Conservation (phyloP, 2,329 filamentous ascomycete genomes). For the Botrytis hyacinthi region DNA sequence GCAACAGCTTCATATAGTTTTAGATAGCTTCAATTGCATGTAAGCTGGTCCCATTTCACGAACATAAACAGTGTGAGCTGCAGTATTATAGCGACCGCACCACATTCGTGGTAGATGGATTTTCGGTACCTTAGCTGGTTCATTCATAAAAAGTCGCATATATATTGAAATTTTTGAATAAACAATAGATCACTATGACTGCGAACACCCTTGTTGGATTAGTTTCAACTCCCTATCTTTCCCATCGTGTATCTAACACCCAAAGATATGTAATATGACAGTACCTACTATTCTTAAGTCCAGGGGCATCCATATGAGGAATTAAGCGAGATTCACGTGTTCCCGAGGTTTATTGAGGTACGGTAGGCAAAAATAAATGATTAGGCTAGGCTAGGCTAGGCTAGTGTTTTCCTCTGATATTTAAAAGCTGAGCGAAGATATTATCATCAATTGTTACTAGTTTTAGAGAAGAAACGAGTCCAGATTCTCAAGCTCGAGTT, state of each 20-base stretch:
- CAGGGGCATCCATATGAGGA: background rate
- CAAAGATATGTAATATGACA: background rate
- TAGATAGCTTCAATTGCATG: background rate
- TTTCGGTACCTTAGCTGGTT: background rate
- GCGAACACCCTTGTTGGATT: fast-evolving
- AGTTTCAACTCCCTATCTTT: fast-evolving
- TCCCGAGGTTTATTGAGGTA: too few species aligned
- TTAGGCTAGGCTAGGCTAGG: background rate
- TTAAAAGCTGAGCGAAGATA: background rate
- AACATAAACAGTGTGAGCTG: background rate
- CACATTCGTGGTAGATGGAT: background rate
- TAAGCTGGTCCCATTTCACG: fast-evolving
- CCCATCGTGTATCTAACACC: background rate
- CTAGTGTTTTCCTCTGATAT: background rate
- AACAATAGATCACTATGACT: background rate
- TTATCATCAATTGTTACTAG: background rate
- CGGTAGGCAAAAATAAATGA: background rate
- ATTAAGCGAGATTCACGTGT: background rate
- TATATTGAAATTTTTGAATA: fast-evolving
- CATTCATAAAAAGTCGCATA: background rate
- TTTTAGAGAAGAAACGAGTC: background rate
- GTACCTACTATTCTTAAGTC: background rate
- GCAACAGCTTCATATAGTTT: background rate
- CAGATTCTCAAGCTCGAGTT: background rate
- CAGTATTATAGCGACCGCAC: background rate